These are phyloP conservation scores for Psilocybe sp. DNA, from an alignment of 768 basidiomycete genomes.

Conservation along the genomic window DNA sequence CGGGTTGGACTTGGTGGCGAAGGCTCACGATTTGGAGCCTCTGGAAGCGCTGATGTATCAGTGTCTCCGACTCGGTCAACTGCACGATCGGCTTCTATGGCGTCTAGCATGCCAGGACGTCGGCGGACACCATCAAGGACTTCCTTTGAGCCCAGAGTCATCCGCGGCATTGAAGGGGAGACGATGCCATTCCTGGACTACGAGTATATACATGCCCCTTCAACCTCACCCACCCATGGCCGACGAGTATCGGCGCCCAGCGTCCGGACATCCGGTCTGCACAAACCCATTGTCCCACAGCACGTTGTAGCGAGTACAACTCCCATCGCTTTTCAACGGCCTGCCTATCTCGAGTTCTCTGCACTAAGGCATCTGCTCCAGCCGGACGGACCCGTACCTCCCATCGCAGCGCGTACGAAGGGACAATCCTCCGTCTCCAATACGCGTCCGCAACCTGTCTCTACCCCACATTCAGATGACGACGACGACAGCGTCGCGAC, in stretches of 20 bases:
- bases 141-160: conserved; percentile 64
- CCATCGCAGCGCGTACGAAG: conserved; percentile 34
- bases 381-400: conserved; percentile 41
- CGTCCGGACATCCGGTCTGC: conserved; percentile 22
- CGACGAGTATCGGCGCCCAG: conserved; percentile 21
- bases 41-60: conserved; percentile 27
- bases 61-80: conserved; percentile 45
- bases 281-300: conserved; percentile 25
- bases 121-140: conserved; percentile 18
- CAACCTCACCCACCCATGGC: conserved; percentile 27
- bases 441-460: conserved; percentile 16
- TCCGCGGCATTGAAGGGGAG: conserved; percentile 40
- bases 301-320: conserved; percentile 25
- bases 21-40: conserved; percentile 16
- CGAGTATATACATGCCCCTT: conserved; percentile 38
- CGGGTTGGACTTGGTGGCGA: conserved; percentile 33
- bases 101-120: conserved; percentile 26
- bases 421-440: conserved; percentile 21
- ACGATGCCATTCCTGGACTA: conserved; percentile 26
- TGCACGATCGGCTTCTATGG: conserved; percentile 27
- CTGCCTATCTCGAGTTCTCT: conserved; percentile 75
- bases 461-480: conserved; percentile 47
- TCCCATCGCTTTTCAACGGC: conserved; percentile 53
- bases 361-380: conserved; percentile 68
- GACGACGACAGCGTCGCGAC: conserved; percentile 63